Evolutionary conservation across 2,329 filamentous ascomycete genomes (phyloP).

Genomic region (Trichoderma sp.): DNA sequence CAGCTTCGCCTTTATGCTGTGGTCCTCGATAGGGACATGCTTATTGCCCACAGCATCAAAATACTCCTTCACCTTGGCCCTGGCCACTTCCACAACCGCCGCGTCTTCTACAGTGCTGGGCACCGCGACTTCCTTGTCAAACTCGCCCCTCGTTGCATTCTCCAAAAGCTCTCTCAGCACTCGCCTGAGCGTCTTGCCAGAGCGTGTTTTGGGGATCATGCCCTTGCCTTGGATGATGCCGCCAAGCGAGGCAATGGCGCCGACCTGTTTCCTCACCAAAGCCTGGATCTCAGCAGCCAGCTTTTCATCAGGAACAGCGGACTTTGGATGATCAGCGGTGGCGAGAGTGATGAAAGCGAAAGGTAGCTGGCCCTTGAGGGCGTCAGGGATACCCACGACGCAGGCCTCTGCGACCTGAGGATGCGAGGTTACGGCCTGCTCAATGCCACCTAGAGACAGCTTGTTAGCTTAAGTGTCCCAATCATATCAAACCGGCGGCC

Average conservation of each 20-base stretch:
- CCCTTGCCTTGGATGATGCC: slow-evolving; percentile 82
- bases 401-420: slow-evolving; percentile 79
- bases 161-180: slow-evolving; percentile 83
- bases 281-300: slow-evolving; percentile 66
- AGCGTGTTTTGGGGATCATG: slow-evolving; percentile 89
- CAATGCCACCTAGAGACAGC: slow-evolving; percentile 67
- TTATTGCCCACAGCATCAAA: slow-evolving; percentile 57
- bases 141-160: slow-evolving; percentile 74
- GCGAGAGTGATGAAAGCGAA: slow-evolving; percentile 78
- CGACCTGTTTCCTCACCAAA: slow-evolving; percentile 77
- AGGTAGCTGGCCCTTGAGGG: slow-evolving; percentile 85
- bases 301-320: slow-evolving; percentile 51
- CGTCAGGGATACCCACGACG: slow-evolving; percentile 82
- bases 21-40: slow-evolving; percentile 49
- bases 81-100: slow-evolving; percentile 72
- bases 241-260: slow-evolving; percentile 81
- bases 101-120: slow-evolving; percentile 86
- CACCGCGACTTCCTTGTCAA: slow-evolving; percentile 70
- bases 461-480: slow-evolving; percentile 1
- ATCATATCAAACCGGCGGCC: too few relatives aligned
- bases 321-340: slow-evolving; percentile 50
- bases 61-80: slow-evolving; percentile 72
- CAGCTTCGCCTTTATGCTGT: slow-evolving; percentile 55
- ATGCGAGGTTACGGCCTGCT: slow-evolving; percentile 86
- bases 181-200: slow-evolving; percentile 85